Conservation (phyloP, 805 yeast species). For the Saccharomyces paradoxus region DNA sequence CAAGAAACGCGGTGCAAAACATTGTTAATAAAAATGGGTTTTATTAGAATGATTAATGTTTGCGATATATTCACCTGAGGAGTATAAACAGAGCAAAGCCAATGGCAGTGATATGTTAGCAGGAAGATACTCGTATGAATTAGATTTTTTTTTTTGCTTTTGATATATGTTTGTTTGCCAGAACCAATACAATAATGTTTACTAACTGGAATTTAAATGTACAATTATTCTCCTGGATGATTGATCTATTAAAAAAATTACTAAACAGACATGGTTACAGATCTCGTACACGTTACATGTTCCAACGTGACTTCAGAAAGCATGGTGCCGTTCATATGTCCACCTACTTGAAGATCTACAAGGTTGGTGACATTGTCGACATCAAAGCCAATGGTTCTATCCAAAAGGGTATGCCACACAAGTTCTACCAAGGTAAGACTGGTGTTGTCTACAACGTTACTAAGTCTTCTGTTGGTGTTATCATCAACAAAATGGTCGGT, state of each 20-base stretch:
- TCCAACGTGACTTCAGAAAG: constrained; percentile 97
- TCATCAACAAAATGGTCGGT: constrained; percentile 97
- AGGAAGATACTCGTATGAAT: background rate
- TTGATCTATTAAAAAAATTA: background rate
- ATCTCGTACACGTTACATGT: constrained; percentile 99
- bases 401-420: constrained; percentile 99
- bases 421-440: constrained; percentile 99
- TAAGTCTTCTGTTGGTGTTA: constrained; percentile 97
- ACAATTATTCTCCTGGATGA: background rate
- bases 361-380: constrained; percentile 98
- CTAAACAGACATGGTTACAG: constrained; percentile 88
- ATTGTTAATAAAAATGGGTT: background rate
- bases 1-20: background rate
- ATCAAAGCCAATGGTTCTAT: constrained; percentile 98
- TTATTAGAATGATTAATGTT: background rate
- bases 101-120: background rate
- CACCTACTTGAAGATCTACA: constrained; percentile 95
- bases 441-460: constrained; percentile 99
- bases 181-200: background rate
- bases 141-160: background rate
- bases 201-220: background rate
- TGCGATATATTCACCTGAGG: background rate
- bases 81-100: background rate
- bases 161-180: background rate
- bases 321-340: constrained; percentile 93